phyloP scores from a whole-genome alignment of 1,139 yeast species.

The Saccharomyces pastorianus region DNA sequence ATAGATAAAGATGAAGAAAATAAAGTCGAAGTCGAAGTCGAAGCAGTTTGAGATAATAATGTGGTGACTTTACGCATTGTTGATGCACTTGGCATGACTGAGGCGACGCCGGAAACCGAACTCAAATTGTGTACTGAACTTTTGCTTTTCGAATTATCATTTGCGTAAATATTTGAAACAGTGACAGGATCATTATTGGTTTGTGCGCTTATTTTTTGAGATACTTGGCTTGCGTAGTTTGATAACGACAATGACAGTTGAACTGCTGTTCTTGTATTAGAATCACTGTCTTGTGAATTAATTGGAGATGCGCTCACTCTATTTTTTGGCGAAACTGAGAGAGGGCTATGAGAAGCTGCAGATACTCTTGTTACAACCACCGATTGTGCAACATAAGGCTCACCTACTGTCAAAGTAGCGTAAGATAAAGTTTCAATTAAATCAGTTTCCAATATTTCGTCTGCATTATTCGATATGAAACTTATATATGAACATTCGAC shows the following conservation, averaged over 20 bases:
- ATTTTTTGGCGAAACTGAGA: neutral
- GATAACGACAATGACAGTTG: too few species aligned
- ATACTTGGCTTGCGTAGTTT: too few species aligned
- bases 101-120: neutral
- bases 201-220: too few species aligned
- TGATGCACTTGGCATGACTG: neutral
- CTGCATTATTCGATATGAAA: neutral
- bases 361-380: neutral
- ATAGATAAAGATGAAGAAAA: constrained; percentile 16
- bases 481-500: constrained; percentile 2
- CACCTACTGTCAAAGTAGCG: neutral
- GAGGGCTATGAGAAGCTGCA: neutral
- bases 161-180: neutral
- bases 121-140: neutral
- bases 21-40: constrained; percentile 22
- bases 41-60: constrained; percentile 12
- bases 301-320: neutral
- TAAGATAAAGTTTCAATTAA: neutral
- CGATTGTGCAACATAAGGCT: neutral
- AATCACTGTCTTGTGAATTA: neutral
- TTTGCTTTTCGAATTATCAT: neutral
- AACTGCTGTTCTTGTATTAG: neutral
- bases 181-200: neutral
- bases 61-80: constrained; percentile 8
- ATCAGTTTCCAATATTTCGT: neutral